Evolutionary conservation across 768 basidiomycete species (phyloP).

Genomic region (Steccherinum ochraceum): DNA sequence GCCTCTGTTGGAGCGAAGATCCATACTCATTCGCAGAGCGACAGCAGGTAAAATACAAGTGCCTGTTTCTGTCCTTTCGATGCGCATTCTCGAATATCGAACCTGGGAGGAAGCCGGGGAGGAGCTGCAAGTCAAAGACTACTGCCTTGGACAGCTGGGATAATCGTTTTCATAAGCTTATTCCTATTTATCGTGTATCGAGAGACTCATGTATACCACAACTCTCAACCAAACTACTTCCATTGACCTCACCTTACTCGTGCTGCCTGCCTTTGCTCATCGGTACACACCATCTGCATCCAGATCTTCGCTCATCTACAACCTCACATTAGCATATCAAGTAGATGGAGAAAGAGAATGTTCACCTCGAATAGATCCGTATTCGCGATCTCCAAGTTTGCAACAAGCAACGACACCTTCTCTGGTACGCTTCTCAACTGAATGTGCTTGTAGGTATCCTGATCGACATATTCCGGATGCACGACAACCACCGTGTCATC

Average conservation of each 20-base stretch:
- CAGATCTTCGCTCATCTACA: no score
- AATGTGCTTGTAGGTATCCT: neutral
- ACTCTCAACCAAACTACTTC: no score
- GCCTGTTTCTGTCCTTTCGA: neutral
- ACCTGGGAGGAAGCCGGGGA: neutral
- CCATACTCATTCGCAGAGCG: neutral
- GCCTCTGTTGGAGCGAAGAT: conserved; percentile 1
- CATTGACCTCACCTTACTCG: no score
- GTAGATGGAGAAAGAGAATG: no score
- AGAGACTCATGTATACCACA: no score
- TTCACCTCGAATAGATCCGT: neutral
- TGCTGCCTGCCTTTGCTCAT: no score
- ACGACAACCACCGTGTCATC: neutral
- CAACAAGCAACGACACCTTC: neutral
- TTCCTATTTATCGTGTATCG: neutral
- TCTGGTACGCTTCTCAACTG: neutral
- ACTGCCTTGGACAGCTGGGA: neutral
- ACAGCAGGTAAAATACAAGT: neutral
- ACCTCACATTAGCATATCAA: no score
- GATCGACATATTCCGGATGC: neutral
- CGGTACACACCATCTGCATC: no score
- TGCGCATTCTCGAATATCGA: neutral
- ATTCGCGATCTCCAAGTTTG: neutral
- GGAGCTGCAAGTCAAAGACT: neutral
- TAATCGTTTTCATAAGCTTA: neutral